Percentiles rank a stretch among this genome's conserved stretches.
These are phyloP conservation scores for Colletotrichum falcatum DNA, from an alignment of 2,329 filamentous ascomycete genomes.

Conservation along the genomic window DNA sequence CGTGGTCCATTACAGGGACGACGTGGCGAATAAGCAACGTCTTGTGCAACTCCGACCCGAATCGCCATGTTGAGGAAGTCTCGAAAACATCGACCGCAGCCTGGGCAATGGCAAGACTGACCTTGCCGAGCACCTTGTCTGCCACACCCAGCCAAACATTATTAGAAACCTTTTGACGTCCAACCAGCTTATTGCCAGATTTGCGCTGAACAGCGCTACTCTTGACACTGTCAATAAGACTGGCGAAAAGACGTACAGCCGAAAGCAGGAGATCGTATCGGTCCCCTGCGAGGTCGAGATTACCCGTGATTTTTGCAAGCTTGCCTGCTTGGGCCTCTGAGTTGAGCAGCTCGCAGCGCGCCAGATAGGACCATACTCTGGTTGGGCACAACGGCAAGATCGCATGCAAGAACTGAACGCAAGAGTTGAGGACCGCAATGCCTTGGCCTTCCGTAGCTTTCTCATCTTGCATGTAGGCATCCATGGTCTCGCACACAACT, in stretches of 20 bases:
- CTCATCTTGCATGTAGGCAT: conserved; percentile 73
- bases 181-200: conserved; percentile 61
- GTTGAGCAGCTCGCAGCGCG: conserved; percentile 83
- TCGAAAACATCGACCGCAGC: conserved; percentile 87
- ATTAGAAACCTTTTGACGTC: conserved; percentile 59
- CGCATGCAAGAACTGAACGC: conserved; percentile 82
- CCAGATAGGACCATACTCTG: conserved; percentile 90
- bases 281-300: conserved; percentile 81
- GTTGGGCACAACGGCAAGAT: conserved; percentile 81
- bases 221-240: conserved; percentile 81
- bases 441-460: conserved; percentile 68
- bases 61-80: conserved; percentile 88
- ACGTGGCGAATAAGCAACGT: conserved; percentile 76
- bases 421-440: conserved; percentile 75
- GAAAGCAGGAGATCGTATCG: conserved; percentile 82
- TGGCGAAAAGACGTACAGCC: conserved; percentile 79
- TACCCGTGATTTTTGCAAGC: conserved; percentile 82
- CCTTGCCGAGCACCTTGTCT: conserved; percentile 79
- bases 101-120: conserved; percentile 79
- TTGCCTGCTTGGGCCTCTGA: conserved; percentile 81
- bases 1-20: conserved; percentile 75
- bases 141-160: conserved; percentile 79
- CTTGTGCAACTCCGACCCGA: conserved; percentile 75
- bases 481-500: conserved; percentile 87
- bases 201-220: conserved; percentile 76